These are phyloP conservation scores for Wickerhamomyces mucosus DNA, from an alignment of 805 yeast genomes.

Conservation along the genomic window DNA sequence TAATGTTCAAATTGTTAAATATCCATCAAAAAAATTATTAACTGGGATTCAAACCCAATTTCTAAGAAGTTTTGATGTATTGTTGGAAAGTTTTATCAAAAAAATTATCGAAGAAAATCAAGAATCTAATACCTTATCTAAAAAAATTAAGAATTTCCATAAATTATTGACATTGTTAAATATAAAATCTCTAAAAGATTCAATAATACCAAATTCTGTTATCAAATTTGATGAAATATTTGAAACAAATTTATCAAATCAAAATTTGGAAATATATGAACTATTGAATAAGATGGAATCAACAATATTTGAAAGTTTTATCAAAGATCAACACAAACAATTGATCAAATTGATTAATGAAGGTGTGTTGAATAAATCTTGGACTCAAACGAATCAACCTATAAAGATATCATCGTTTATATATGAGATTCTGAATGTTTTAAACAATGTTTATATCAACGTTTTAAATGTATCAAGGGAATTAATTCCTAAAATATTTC, in stretches of 20 bases:
- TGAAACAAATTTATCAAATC: conserved; percentile 32
- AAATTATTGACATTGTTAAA: conserved; percentile 46
- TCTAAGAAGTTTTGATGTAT: conserved; percentile 34
- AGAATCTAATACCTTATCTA: background rate
- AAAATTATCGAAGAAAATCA: conserved; percentile 30
- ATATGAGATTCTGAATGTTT: conserved; percentile 36
- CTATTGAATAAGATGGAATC: conserved; percentile 39
- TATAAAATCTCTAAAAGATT: conserved; percentile 35
- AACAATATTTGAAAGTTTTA: conserved; percentile 43
- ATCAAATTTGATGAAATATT: conserved; percentile 42
- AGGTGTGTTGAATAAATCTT: conserved; percentile 37
- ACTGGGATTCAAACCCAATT: conserved; percentile 32
- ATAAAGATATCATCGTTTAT: conserved; percentile 36
- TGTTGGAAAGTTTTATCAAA: conserved; percentile 32
- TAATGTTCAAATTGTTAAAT: conserved; percentile 24
- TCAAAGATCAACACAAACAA: conserved; percentile 35
- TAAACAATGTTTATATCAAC: conserved; percentile 43
- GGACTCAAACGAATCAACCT: conserved; percentile 22
- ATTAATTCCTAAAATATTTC: conserved; percentile 34
- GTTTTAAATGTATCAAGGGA: conserved; percentile 39
- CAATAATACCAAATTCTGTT: conserved; percentile 38
- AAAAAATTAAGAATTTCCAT: conserved; percentile 30
- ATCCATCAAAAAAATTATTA: conserved; percentile 26
- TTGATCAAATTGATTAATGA: conserved; percentile 29
- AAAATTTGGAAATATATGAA: conserved; percentile 34